phyloP scores from a whole-genome alignment of 257 asterid species.

The Solanum acaule region DNA sequence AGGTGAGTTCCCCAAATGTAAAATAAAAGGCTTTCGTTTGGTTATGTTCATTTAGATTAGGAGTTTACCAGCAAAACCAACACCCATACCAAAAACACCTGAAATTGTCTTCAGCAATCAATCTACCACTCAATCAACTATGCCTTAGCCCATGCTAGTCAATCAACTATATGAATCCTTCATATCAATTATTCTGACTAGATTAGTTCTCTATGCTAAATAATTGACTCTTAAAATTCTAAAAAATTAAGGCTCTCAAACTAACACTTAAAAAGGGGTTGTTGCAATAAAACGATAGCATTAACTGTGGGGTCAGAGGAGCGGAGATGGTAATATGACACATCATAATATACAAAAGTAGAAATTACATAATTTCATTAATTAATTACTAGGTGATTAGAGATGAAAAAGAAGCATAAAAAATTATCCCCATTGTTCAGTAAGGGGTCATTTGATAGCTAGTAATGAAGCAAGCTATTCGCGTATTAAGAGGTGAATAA shows the following conservation, averaged over 20 bases:
- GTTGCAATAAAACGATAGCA: not conserved
- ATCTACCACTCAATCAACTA: not conserved
- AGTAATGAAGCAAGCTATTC: not conserved
- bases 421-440: conserved; percentile 68
- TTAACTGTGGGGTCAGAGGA: not conserved
- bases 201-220: not conserved
- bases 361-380: not conserved
- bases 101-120: not conserved
- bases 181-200: not conserved
- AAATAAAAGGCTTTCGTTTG: not conserved
- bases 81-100: not conserved
- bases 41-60: not conserved
- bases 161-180: not conserved
- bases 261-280: not conserved
- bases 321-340: not conserved
- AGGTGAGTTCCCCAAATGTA: not conserved
- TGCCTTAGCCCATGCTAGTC: not conserved
- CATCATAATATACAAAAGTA: not conserved
- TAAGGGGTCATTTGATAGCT: conserved; percentile 11
- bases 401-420: not conserved
- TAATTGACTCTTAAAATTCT: not conserved
- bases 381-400: not conserved
- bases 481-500: not conserved
- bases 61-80: not conserved
- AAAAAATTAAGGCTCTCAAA: not conserved